Evolutionary conservation across 495 filamentous ascomycete species (phyloP).

Genomic region (Lepraria neglecta): DNA sequence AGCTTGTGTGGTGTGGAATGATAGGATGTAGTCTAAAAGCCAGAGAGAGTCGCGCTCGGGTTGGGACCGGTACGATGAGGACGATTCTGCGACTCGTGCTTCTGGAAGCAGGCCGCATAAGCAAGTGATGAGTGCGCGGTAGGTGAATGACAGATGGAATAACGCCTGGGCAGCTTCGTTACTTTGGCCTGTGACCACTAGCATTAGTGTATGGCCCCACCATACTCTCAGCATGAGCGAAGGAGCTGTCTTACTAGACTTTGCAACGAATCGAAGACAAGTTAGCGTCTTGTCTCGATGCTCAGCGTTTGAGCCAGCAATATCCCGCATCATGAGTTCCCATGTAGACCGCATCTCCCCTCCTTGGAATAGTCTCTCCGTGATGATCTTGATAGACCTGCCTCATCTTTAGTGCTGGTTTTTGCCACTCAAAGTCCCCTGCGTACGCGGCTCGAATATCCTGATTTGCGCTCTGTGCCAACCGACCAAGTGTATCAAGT

Average conservation of each 20-base stretch:
- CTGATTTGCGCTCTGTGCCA: conserved; percentile 45
- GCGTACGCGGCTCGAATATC: conserved; percentile 49
- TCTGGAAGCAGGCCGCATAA: conserved; percentile 45
- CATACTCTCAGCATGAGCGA: not conserved
- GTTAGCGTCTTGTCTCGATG: conserved; percentile 38
- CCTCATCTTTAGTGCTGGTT: conserved; percentile 16
- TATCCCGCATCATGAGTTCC: conserved; percentile 39
- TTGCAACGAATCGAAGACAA: conserved; percentile 42
- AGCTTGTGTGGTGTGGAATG: conserved; percentile 19
- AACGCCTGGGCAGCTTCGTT: not conserved
- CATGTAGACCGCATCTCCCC: conserved; percentile 29
- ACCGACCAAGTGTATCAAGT: conserved; percentile 44
- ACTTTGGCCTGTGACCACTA: not conserved
- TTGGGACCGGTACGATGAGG: conserved; percentile 34
- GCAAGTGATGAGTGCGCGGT: conserved; percentile 41
- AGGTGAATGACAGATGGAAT: conserved; percentile 14
- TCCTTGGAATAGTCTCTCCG: conserved; percentile 42
- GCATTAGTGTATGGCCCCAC: not conserved
- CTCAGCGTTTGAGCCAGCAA: conserved; percentile 36
- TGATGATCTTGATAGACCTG: conserved; percentile 46
- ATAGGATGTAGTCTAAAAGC: conserved; percentile 14
- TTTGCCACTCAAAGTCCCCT: not conserved
- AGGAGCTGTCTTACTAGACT: conserved; percentile 28
- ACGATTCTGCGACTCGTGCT: conserved; percentile 9
- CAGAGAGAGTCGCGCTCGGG: conserved; percentile 23